Evolutionary conservation across 768 basidiomycete genomes (phyloP), one percentile per base, ranked within the genome.

Genomic region (Boletus vinaceobasis): DNA sequence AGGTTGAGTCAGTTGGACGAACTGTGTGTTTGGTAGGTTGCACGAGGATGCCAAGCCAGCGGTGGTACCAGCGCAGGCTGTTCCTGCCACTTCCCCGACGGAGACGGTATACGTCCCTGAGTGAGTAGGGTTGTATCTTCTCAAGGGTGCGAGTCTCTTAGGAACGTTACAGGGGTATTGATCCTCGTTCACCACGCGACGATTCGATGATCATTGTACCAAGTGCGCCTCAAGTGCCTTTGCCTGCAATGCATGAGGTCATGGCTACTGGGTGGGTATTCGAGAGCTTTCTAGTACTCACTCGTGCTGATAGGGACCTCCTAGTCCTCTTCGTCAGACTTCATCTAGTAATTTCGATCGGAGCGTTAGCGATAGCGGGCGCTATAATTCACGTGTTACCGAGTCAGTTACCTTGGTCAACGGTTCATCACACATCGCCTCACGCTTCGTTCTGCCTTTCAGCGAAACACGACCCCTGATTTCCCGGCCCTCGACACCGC

Each of bases 391-490:
- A 9, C 57, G 59, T 9, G 14, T 43, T 26, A 48, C 43, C 27
- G 67, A 73, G 74, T 73, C 61, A 35, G 74, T 21, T n/a, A 10
- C 35, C 11, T 13, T 17, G 7, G 11, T 21, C 26, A 7, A 2
- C 26, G 9, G 4, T n/a, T 8, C 21, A 13, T 21, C 10, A 4
- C 15, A 36, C 11, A 7, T 26, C 1, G 14, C 31, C 57, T 60
- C 11, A 64, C 31, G 1, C 19, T n/a, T 29, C 9, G 4, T 37
- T 36, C 13, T 32, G 8, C 19, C 11, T 39, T 8, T 14, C 53
- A 86, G 84, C 57, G 85, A 86, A 70, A 74, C 74, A 0, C 75
- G 71, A 13, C 84, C 85, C 3, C 73, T 86, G 11, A 74, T 85
- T 10, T 72, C 73, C 17, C 66, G 70, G 11, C 69, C 72, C 0